A percentile compares a stretch with the other conserved stretches of the same genome.
phyloP scores from a whole-genome alignment of 164 flowering plant genomes.

The Kalanchoe fedtschenkoi region DNA sequence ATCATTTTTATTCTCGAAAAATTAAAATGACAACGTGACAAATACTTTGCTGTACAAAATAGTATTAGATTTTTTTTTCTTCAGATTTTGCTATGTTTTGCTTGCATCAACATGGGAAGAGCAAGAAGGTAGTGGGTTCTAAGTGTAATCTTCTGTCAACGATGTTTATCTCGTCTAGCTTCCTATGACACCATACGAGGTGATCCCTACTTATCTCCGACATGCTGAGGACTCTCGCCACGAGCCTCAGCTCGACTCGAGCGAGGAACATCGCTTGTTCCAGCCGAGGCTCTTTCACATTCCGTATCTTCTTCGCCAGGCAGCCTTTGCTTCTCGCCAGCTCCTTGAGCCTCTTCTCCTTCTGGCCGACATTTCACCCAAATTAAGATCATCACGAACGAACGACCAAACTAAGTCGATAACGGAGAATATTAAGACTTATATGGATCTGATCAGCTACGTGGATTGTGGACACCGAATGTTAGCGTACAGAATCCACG shows the following conservation, averaged over 20 bases:
- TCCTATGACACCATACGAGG: slow-evolving; percentile 61
- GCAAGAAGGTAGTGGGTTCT: slow-evolving; percentile 58
- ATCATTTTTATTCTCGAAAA: too few relatives aligned
- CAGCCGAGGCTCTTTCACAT: slow-evolving; percentile 20
- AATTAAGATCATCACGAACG: too few relatives aligned
- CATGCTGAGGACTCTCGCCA: slow-evolving; percentile 64
- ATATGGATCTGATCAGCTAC: too few relatives aligned
- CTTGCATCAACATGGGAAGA: slow-evolving; percentile 68
- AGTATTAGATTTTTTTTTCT: background rate
- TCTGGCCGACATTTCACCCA: slow-evolving; percentile 33
- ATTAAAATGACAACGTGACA: too few relatives aligned
- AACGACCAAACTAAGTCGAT: too few relatives aligned
- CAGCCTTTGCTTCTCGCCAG: slow-evolving; percentile 52
- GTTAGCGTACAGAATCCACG: too few relatives aligned
- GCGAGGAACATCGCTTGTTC: slow-evolving; percentile 27
- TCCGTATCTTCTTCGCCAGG: slow-evolving; percentile 58
- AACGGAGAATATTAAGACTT: too few relatives aligned
- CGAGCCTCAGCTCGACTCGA: slow-evolving; percentile 51
- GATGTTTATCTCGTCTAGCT: slow-evolving; percentile 38
- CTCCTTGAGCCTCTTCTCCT: slow-evolving; percentile 65
- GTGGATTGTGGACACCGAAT: too few relatives aligned
- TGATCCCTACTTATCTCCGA: slow-evolving; percentile 55
- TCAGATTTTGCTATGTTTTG: background rate
- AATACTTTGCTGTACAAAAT: slow-evolving; percentile 3
- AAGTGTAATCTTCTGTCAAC: slow-evolving; percentile 28